phyloP scores from a whole-genome alignment of 176 grass and related monocot genomes.

The Oryza rufipogon region DNA sequence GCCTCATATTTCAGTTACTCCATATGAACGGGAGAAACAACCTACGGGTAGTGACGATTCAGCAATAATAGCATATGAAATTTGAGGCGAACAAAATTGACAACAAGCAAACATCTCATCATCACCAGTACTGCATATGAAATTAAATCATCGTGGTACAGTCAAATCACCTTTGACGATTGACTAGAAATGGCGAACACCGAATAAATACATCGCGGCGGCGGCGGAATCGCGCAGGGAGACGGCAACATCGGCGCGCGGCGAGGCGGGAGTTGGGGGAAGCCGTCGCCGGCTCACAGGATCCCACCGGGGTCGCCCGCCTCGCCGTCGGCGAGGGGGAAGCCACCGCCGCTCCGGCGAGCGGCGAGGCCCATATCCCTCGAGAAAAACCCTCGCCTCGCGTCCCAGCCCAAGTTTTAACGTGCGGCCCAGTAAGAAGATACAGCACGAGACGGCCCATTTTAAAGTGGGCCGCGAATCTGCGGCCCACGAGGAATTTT shows the following conservation, averaged over 20 bases:
- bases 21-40: not conserved
- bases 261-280: no score
- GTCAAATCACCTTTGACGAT: not conserved
- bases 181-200: not conserved
- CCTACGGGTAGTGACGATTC: not conserved
- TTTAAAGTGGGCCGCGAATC: no score
- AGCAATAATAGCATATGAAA: not conserved
- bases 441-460: no score
- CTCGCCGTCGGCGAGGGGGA: not conserved
- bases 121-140: not conserved
- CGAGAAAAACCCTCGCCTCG: not conserved
- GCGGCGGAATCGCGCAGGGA: not conserved
- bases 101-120: not conserved
- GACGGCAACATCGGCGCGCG: not conserved
- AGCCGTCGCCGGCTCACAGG: no score
- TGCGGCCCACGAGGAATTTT: no score
- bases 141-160: not conserved
- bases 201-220: not conserved
- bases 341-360: not conserved
- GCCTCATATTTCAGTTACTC: not conserved
- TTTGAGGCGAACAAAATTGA: not conserved
- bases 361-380: not conserved
- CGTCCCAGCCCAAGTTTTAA: no score
- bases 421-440: no score
- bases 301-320: not conserved